Percentiles rank a stretch among this genome's conserved stretches.
These are phyloP conservation scores for Porphyra umbilicalis DNA, from an alignment of 31 red algal species.

Conservation along the genomic window DNA sequence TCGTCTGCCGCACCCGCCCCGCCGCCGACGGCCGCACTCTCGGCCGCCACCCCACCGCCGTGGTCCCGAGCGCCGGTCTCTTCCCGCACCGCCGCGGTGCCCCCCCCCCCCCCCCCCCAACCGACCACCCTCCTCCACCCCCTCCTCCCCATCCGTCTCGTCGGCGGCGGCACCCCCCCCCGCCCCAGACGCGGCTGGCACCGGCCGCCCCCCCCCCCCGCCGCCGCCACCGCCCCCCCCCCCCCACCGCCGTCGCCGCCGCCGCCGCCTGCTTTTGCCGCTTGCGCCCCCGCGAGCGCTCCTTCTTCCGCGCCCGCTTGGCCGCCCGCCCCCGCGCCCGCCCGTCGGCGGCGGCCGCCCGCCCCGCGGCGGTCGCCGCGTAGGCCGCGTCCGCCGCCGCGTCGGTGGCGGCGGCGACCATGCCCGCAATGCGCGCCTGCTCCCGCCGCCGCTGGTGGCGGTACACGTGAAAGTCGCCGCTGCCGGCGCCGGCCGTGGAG, in stretches of 20 bases:
- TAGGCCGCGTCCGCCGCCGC: background rate
- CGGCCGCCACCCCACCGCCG: too few relatives aligned
- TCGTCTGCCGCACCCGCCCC: too few relatives aligned
- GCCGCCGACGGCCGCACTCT: too few relatives aligned
- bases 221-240: background rate
- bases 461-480: conserved; percentile 93
- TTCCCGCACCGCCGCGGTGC: too few relatives aligned
- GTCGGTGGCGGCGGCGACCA: conserved; percentile 31
- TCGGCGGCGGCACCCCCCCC: background rate
- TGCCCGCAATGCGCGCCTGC: conserved; percentile 36
- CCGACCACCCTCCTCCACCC: background rate
- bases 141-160: background rate
- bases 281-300: conserved; percentile 2
- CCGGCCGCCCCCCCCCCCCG: background rate
- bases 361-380: conserved; percentile 3
- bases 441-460: conserved; percentile 57
- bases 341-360: conserved; percentile 7
- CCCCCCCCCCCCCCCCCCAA: background rate
- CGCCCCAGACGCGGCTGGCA: background rate
- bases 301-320: conserved; percentile 40
- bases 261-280: too few relatives aligned
- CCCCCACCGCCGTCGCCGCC: conserved; percentile 3
- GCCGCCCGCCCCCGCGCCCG: conserved; percentile 25
- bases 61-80: too few relatives aligned
- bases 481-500: conserved; percentile 83